Evolutionary conservation across 345 rosid genomes (phyloP), one percentile per base, ranked within the genome.

Genomic region (Gossypium anomalum): DNA sequence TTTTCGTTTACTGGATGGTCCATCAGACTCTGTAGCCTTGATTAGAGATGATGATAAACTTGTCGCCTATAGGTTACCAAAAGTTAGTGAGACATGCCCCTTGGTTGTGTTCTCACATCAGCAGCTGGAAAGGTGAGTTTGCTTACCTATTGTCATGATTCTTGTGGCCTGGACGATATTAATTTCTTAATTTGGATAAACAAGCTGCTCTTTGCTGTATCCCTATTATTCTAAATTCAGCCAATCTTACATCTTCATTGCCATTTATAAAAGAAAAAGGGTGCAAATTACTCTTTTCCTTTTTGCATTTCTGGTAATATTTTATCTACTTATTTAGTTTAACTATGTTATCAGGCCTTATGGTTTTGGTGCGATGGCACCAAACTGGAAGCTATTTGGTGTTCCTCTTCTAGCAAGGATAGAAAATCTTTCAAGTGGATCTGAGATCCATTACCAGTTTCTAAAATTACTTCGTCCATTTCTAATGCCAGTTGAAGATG

Each of bases 21-120:
- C 87, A 75, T 71, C 81, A 64, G 90, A 85, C 69, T 85, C 86
- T 9, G 80, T 90, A 73, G 81, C 82, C 71, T 85, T 88, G 83
- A 88, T 90, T 69, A 87, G 92, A 83, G 92, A 90, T 83, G 80
- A 79, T 56, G 94, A 90, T 70, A 81, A 65, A 25, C 82, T 90
- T 51, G 88, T 88, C 68, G 90, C 90, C 64, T 88, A 88, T 82
- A 82, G 92, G 25, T 80, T 90, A 56, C 84, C 82, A 44, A 87
- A 87, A 81, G 81, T 70, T 65, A 63, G 67, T n/a, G 85, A 83
- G 74, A 69, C 75, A 53, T 69, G 66, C 27, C 82, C 87, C 29
- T 77, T 86, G 71, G 78, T 86, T 52, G 85, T 86, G 44, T 90
- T 88, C 79, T 76, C 79, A 76, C 90, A 90, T 70, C 75, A 73